Evolutionary conservation across 2,329 filamentous ascomycete species (phyloP).

Genomic region (Cryphonectria nitschkei): DNA sequence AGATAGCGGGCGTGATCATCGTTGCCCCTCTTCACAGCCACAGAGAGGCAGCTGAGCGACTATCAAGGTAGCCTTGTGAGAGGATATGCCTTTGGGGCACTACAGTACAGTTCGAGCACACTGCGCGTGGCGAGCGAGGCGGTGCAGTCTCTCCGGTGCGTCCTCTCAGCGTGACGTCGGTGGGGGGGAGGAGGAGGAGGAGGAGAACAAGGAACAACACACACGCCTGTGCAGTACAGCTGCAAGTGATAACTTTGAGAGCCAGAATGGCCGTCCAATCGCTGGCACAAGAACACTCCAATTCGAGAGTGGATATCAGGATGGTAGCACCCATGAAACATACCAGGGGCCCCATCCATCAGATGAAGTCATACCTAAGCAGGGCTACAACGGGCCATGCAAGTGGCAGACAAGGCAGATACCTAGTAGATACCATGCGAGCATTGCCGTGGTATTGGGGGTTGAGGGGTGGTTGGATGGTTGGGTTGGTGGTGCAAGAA

Average conservation of each 20-base stretch:
- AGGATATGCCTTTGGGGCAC: background rate
- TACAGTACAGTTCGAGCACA: background rate
- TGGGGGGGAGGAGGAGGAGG: background rate
- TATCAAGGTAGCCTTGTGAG: constrained; percentile 4
- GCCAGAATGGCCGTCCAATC: background rate
- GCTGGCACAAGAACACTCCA: background rate
- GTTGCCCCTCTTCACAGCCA: constrained; percentile 12
- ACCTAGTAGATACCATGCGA: background rate
- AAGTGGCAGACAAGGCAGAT: background rate
- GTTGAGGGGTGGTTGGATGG: background rate
- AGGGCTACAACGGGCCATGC: background rate
- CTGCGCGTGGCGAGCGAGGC: constrained; percentile 17
- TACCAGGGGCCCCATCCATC: background rate
- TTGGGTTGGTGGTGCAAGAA: background rate
- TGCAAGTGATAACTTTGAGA: background rate
- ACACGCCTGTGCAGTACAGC: background rate
- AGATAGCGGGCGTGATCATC: background rate
- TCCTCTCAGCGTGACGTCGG: background rate
- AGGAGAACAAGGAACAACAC: background rate
- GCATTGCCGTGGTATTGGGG: background rate
- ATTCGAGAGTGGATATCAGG: background rate
- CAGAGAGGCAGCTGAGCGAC: constrained; percentile 8
- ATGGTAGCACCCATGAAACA: constrained; percentile 4
- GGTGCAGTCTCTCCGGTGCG: constrained; percentile 10
- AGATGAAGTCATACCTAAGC: constrained; percentile 1